A percentile compares a stretch with the other conserved stretches of the same genome.
Conservation (phyloP, 1,139 yeast species). For the Candida mesenterica region DNA sequence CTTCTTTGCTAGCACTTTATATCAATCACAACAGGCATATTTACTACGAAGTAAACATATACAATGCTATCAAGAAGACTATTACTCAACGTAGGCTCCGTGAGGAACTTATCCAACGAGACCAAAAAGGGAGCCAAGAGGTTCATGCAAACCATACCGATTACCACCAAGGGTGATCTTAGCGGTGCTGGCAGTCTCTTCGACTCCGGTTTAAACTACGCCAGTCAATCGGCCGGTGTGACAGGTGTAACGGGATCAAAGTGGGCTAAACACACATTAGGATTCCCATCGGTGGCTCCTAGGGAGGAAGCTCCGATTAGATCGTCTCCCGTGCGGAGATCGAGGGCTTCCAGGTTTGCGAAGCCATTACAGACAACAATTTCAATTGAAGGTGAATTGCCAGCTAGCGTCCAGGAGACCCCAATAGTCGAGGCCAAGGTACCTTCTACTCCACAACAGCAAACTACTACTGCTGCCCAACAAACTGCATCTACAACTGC, state of each 20-base stretch:
- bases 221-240: too few species aligned
- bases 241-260: neutral
- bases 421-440: conserved; percentile 1
- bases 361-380: conserved; percentile 14
- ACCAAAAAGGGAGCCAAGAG: conserved; percentile 32
- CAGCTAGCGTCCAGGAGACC: neutral
- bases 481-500: conserved; percentile 1
- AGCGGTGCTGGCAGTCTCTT: neutral
- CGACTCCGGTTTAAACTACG: too few species aligned
- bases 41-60: too few species aligned
- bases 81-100: conserved; percentile 12
- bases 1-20: too few species aligned
- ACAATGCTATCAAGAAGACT: conserved; percentile 18
- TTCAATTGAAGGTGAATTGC: neutral
- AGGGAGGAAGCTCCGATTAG: conserved; percentile 11
- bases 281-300: conserved; percentile 17
- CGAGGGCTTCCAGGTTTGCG: conserved; percentile 38
- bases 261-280: conserved; percentile 27
- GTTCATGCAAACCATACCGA: conserved; percentile 44
- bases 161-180: conserved; percentile 18
- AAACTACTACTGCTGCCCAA: too few species aligned
- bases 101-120: conserved; percentile 27
- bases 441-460: conserved; percentile 1
- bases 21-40: too few species aligned
- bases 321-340: conserved; percentile 34